A percentile compares a stretch with the other conserved stretches of the same genome.
These are phyloP conservation scores for Ligustrum vulgare DNA, from an alignment of 257 asterid genomes.

Conservation along the genomic window DNA sequence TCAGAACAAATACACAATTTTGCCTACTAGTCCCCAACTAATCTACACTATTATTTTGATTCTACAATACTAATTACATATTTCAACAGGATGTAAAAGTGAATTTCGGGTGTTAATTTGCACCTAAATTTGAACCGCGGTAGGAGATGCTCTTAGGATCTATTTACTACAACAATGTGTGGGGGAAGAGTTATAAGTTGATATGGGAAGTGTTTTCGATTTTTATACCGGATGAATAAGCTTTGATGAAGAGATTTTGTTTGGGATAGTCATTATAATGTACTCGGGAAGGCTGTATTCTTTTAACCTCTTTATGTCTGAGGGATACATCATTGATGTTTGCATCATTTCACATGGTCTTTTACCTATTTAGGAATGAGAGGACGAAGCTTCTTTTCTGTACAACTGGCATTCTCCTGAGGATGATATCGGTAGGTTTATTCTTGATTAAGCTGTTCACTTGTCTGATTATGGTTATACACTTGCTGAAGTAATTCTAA, in stretches of 20 bases:
- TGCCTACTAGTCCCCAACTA: no score
- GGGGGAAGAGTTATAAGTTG: neutral
- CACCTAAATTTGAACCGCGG: no score
- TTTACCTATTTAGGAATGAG: slow-evolving; percentile 63
- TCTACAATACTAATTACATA: no score
- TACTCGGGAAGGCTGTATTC: neutral
- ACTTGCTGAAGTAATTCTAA: slow-evolving; percentile 11
- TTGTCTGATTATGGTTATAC: slow-evolving; percentile 21
- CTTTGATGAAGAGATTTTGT: neutral
- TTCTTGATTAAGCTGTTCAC: slow-evolving; percentile 1
- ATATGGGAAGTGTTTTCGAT: neutral
- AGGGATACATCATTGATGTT: slow-evolving; percentile 18
- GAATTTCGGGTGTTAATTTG: no score
- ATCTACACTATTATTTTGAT: no score
- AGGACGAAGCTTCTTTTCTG: slow-evolving; percentile 93
- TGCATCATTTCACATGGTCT: slow-evolving; percentile 26
- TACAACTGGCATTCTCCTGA: slow-evolving; percentile 96
- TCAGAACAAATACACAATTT: no score
- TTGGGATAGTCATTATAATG: neutral
- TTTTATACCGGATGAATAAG: neutral
- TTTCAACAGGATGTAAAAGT: no score
- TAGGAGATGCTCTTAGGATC: no score
- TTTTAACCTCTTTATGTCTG: slow-evolving; percentile 10
- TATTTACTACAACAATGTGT: neutral
- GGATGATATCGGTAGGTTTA: slow-evolving; percentile 83